Base-by-base conservation (phyloP, 164 flowering plant genomes). In the Magnolia kwangsiensis region DNA sequence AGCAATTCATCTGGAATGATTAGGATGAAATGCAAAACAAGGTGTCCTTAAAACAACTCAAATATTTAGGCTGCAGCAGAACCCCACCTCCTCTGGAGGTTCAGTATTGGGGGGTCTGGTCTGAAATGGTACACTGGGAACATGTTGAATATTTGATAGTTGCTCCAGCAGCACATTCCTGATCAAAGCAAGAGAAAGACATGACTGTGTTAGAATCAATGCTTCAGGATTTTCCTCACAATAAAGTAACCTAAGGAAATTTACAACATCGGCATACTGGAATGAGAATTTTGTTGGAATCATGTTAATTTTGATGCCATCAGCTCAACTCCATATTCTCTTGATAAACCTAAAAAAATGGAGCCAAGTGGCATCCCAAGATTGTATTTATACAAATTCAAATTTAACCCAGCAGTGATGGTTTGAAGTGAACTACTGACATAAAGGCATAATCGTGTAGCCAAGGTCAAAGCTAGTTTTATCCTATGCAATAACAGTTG, bases 41-140 rank as follows among this genome's bases (percentile, higher is more conserved):
- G 50, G 50, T n/a, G 4, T 5, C 23, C 51, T 2, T 63, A 70
- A 74, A 50, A 16, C 27, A 49, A 59, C n/a, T 69, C 29, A 75
- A 49, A 21, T 65, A 55, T 31, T 27, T 70, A 10, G 59, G 24
- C 31, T 11, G 61, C 37, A 14, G 61, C 31, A 67, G 7, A 74
- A 69, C 16, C 77, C 50, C 61, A 92, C 98, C 94, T 88, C 90
- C 69, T 90, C 96, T 4, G 96, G 95, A 75, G 74, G 84, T 87
- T 89, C 51, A 11, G 87, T 83, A 18, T 76, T 72, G 18, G 95
- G 85, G 49, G 94, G 93, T 69, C 90, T 85, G 49, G 79, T 80
- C 78, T 92, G 97, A 78, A 95, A 93, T 59, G 85, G 96, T 66
- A 91, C 92, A 80, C 97, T 92, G 23, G 98, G 98, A 63, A 87